Evolutionary conservation across 192 early-diverging fungal genomes (phyloP).

Genomic region (Backusella luteola): DNA sequence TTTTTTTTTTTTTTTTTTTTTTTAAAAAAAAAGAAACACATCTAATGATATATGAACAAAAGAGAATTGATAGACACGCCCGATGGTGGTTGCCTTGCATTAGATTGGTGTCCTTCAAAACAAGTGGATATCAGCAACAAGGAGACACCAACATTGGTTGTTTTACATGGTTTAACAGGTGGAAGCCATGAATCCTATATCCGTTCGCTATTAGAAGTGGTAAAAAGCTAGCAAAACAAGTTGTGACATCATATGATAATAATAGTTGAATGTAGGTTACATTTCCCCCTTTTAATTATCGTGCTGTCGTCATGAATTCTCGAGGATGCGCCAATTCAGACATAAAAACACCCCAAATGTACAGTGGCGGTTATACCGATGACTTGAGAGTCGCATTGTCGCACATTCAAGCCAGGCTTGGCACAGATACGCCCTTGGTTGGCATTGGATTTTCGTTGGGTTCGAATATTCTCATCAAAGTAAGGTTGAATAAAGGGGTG

Average conservation of each 20-base stretch:
- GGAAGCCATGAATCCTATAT: conserved; percentile 92
- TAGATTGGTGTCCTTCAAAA: conserved; percentile 83
- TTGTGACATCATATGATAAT: not conserved
- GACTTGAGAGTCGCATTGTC: conserved; percentile 66
- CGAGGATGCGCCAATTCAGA: conserved; percentile 86
- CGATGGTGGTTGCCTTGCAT: conserved; percentile 82
- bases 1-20: conserved; percentile 46
- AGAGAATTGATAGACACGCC: conserved; percentile 55
- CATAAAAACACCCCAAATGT: conserved; percentile 75
- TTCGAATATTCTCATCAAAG: conserved; percentile 87
- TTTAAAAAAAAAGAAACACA: not conserved
- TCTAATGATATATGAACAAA: conserved; percentile 10
- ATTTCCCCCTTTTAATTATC: conserved; percentile 56
- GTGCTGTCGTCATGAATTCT: conserved; percentile 83
- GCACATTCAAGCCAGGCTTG: conserved; percentile 49
- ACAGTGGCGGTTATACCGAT: conserved; percentile 79
- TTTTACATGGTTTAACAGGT: conserved; percentile 90
- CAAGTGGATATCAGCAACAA: conserved; percentile 50
- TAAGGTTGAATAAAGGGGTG: conserved; percentile 12
- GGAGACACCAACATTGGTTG: conserved; percentile 72
- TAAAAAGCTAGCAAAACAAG: conserved; percentile 14
- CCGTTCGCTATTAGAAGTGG: conserved; percentile 59
- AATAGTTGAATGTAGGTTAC: conserved; percentile 22
- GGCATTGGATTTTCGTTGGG: conserved; percentile 90
- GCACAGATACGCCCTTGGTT: conserved; percentile 64